Conservation (phyloP, 2,329 filamentous ascomycete genomes). For the Talaromyces piceae region DNA sequence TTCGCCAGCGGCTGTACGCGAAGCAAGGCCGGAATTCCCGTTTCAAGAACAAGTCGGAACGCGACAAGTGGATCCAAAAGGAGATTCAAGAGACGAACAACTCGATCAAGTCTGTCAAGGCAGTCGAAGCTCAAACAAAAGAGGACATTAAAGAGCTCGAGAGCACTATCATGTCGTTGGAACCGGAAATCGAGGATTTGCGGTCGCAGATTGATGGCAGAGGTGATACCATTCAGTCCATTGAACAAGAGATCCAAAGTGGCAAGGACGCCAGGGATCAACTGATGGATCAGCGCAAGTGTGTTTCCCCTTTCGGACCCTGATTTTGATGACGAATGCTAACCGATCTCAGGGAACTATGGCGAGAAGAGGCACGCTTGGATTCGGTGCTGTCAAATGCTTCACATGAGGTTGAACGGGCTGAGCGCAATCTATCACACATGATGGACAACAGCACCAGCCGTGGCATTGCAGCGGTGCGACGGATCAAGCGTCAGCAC, state of each 20-base stretch:
- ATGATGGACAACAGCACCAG: constrained; percentile 87
- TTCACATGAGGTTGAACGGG: constrained; percentile 65
- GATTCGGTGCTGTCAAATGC: constrained; percentile 69
- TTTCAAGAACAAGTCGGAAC: constrained; percentile 80
- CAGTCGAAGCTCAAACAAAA: constrained; percentile 72
- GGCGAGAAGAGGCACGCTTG: constrained; percentile 82
- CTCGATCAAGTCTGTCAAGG: constrained; percentile 71
- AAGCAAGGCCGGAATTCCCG: constrained; percentile 86
- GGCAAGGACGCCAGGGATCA: constrained; percentile 73
- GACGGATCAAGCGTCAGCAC: constrained; percentile 69
- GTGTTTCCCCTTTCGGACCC: constrained; percentile 13
- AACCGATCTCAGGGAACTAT: constrained; percentile 49
- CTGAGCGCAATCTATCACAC: constrained; percentile 69
- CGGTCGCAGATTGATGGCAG: constrained; percentile 71
- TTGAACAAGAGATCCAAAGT: constrained; percentile 65
- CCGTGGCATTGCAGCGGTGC: constrained; percentile 77
- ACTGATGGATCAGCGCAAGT: constrained; percentile 77
- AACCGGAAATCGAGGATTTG: constrained; percentile 63
- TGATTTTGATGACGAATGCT: not conserved
- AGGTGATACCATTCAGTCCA: constrained; percentile 62
- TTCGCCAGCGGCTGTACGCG: constrained; percentile 71
- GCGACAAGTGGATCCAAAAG: constrained; percentile 71
- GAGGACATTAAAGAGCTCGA: constrained; percentile 74
- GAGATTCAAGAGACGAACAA: constrained; percentile 75
- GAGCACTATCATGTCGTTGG: constrained; percentile 61